Conservation (phyloP, 768 basidiomycete species). For the Auriculariales sp. region DNA sequence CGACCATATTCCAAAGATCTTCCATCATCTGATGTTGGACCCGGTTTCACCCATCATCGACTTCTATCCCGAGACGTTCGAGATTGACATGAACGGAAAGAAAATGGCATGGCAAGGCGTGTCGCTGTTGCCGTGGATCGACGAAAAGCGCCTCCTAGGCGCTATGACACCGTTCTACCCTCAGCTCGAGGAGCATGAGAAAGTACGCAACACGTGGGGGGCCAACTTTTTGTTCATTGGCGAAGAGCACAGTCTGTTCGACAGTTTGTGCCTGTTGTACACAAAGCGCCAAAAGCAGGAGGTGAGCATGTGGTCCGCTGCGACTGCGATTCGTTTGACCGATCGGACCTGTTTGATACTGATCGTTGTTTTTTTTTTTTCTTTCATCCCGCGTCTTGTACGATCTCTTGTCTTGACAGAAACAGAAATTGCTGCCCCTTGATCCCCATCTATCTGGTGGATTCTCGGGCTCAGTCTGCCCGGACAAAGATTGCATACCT, state of each 20-base stretch:
- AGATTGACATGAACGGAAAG: conserved; percentile 99
- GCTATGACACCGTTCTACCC: conserved; percentile 54
- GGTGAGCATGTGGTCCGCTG: conserved; percentile 37
- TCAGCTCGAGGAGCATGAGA: conserved; percentile 64
- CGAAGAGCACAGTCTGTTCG: conserved; percentile 75
- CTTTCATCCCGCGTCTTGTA: conserved; percentile 3
- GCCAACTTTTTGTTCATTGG: conserved; percentile 69
- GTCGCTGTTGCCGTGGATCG: conserved; percentile 91
- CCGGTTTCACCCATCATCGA: conserved; percentile 86
- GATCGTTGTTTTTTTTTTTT: conserved; percentile 1
- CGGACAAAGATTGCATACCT: conserved; percentile 81
- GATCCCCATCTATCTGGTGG: conserved; percentile 59
- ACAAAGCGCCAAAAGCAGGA: conserved; percentile 74
- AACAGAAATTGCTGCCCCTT: conserved; percentile 27
- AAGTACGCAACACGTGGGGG: conserved; percentile 74
- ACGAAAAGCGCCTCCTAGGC: conserved; percentile 63
- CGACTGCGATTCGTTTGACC: no score
- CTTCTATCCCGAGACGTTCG: conserved; percentile 85
- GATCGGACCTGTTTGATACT: conserved; percentile 2
- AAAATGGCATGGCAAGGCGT: conserved; percentile 99
- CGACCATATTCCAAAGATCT: conserved; percentile 71
- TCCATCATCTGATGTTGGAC: conserved; percentile 79
- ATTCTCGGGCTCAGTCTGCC: conserved; percentile 63
- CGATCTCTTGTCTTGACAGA: conserved; percentile 2
- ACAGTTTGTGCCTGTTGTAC: conserved; percentile 78